Percentiles rank a stretch among this genome's conserved stretches.
Evolutionary conservation across 2,329 filamentous ascomycete genomes (phyloP).

Genomic region (Microdochium bolleyi): DNA sequence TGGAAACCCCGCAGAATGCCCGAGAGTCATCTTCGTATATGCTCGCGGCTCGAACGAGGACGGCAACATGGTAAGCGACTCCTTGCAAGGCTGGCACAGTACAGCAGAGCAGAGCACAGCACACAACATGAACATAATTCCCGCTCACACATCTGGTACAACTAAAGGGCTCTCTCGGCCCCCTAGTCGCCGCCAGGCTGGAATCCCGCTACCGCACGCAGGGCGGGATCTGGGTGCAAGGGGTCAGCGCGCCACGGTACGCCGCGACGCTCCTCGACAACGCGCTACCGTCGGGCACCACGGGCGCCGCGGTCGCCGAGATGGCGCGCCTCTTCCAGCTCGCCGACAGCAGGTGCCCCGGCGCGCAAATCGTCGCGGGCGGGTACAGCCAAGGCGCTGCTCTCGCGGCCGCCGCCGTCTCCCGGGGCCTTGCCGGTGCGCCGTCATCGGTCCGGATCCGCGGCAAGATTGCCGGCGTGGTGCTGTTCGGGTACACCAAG

Average conservation of each 20-base stretch:
- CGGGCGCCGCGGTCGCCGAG: slow-evolving; percentile 20
- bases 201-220: not conserved
- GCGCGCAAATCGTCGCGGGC: slow-evolving; percentile 25
- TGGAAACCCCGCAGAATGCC: not conserved
- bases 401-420: slow-evolving; percentile 30
- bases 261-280: slow-evolving; percentile 7
- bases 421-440: slow-evolving; percentile 7
- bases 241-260: not conserved
- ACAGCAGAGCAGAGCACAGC: too few relatives aligned
- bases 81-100: not conserved
- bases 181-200: not conserved
- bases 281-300: slow-evolving; percentile 20
- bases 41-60: slow-evolving; percentile 29
- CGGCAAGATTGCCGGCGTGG: slow-evolving; percentile 25
- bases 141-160: too few relatives aligned
- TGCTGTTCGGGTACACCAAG: slow-evolving; percentile 33
- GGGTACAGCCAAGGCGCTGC: slow-evolving; percentile 28
- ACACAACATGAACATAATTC: too few relatives aligned
- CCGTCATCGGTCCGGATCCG: slow-evolving; percentile 16
- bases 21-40: slow-evolving; percentile 26
- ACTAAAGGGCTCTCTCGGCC: not conserved
- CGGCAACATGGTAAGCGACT: slow-evolving; percentile 26
- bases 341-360: slow-evolving; percentile 27
- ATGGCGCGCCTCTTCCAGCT: slow-evolving; percentile 22
- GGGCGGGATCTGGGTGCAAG: not conserved